Percentiles rank a stretch among this genome's conserved stretches.
phyloP scores from a whole-genome alignment of 2,329 filamentous ascomycete genomes.

The Diaporthe aspalathi region DNA sequence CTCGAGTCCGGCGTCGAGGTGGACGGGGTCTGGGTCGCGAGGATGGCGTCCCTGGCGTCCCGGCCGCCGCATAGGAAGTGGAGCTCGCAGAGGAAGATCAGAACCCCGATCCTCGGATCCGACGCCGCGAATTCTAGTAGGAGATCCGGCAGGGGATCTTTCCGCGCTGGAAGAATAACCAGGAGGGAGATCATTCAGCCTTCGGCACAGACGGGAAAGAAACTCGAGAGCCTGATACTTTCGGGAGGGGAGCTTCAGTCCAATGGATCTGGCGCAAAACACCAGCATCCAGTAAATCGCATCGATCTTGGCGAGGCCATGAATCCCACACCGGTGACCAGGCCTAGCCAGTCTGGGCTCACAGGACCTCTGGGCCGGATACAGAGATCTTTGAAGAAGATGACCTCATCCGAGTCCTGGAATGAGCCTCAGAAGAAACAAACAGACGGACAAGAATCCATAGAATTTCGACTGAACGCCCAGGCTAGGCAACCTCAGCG shows the following conservation, averaged over 20 bases:
- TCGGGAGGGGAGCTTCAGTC: constrained; percentile 3
- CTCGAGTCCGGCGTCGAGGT: constrained; percentile 86
- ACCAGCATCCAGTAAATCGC: background rate
- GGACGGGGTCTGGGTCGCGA: constrained; percentile 84
- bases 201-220: constrained; percentile 27
- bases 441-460: constrained; percentile 1
- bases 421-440: constrained; percentile 16
- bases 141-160: constrained; percentile 11
- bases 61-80: constrained; percentile 37
- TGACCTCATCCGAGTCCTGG: constrained; percentile 32
- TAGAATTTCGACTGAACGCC: constrained; percentile 31
- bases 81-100: constrained; percentile 37
- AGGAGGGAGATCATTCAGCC: constrained; percentile 34
- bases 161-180: constrained; percentile 31
- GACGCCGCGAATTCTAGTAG: constrained; percentile 15
- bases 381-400: constrained; percentile 34
- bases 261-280: background rate
- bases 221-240: constrained; percentile 28
- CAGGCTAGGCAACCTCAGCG: constrained; percentile 36
- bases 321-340: background rate
- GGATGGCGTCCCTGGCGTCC: constrained; percentile 55
- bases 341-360: background rate
- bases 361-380: constrained; percentile 34
- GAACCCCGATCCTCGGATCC: constrained; percentile 30
- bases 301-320: background rate